Evolutionary conservation across 176 grass and related monocot species (phyloP), one percentile per base, ranked within the genome.

Genomic region (barley (Hordeum vulgare)): DNA sequence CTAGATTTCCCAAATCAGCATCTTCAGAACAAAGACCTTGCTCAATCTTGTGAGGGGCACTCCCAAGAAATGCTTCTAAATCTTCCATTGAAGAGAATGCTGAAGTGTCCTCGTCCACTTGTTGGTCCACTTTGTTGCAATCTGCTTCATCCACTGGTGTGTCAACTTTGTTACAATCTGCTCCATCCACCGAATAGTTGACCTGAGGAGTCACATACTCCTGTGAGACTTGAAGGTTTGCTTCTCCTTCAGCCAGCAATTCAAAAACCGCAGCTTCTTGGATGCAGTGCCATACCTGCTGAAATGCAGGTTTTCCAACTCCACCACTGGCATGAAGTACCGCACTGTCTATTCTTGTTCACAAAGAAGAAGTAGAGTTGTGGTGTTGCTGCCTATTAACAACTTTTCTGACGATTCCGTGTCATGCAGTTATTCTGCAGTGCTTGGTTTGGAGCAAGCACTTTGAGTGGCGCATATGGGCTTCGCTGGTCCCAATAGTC

Each of bases 361-460:
- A 7, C 0, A 7, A 51, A 51, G 47, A 51, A 51, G 15, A 4
- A 6, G 1, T 51, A 44, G 45, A 49, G 42, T 49, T 66, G 66
- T 11, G 34, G 2, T 81, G 13, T 5, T 57, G 20, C 41, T 76
- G 37, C 27, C 17, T 85, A 59, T 11, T 53, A 29, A 12, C 24
- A 25, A 58, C n/a, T 28, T 36, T 10, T 27, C 26, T 86, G 44
- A 0, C 4, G 44, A 78, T 78, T 21, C 5, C 1, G 4, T 77
- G 11, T 75, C 7, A 31, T 56, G 61, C 86, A 98, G 96, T 98
- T 45, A 90, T 98, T 88, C 88, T 98, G 69, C 96, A 98, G 87
- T 98, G 96, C 89, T 68, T 98, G 79, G 87, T 98, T 68, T 98
- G 96, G 96, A 88, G 69, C 53, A 98, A 98, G 69, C 74, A 91